Evolutionary conservation across 2,329 filamentous ascomycete genomes (phyloP).

Genomic region (Scopulariopsis brevicaulis): DNA sequence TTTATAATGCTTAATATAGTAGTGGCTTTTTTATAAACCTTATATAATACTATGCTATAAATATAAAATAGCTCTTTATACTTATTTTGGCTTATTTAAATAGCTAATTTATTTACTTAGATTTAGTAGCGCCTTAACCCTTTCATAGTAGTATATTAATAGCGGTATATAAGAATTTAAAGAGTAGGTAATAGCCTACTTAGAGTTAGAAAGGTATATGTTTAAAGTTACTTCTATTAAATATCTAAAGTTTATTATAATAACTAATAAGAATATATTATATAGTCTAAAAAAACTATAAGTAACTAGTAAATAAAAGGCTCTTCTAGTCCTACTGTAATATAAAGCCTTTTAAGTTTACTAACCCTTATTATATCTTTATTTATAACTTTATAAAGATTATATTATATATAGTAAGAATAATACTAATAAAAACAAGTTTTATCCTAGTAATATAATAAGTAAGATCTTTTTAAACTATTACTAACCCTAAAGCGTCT

Average conservation of each 20-base stretch:
- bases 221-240: not conserved
- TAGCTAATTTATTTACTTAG: not conserved
- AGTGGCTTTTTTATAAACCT: not conserved
- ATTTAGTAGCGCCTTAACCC: not conserved
- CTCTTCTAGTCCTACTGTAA: not conserved
- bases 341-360: not conserved
- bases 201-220: not conserved
- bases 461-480: too few species aligned
- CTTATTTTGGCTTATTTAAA: not conserved
- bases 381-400: not conserved
- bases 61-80: not conserved
- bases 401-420: not conserved
- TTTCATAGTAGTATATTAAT: not conserved
- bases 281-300: conserved; percentile 1
- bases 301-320: not conserved
- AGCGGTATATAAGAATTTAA: not conserved
- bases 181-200: not conserved
- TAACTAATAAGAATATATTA: not conserved
- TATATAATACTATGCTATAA: not conserved
- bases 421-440: not conserved
- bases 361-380: conserved; percentile 1
- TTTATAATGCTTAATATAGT: not conserved
- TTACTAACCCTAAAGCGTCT: too few species aligned
- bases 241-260: not conserved
- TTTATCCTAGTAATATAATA: not conserved